Percentiles rank a stretch among this genome's conserved stretches.
phyloP scores from a whole-genome alignment of 2,329 filamentous ascomycete species.

The Stagonosporopsis chrysanthemi region DNA sequence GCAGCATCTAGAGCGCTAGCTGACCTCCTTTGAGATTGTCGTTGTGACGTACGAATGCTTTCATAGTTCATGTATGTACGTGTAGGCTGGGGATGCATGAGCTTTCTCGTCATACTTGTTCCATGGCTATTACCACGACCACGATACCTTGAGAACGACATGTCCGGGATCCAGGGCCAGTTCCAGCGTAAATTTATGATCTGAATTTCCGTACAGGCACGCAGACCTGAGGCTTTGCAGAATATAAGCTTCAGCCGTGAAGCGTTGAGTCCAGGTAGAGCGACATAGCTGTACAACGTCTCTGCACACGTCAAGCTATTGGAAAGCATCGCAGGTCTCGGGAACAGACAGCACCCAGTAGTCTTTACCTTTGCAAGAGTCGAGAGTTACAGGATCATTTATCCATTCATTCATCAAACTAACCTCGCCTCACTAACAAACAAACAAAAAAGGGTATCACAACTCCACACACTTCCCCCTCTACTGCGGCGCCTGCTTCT shows the following conservation, averaged over 20 bases:
- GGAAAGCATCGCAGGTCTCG: too few species aligned
- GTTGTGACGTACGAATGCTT: conserved; percentile 2
- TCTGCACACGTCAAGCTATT: too few species aligned
- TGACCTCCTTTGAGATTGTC: background rate
- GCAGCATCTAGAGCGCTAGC: background rate
- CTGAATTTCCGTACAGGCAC: too few species aligned
- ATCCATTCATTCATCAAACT: background rate
- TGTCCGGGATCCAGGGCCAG: too few species aligned
- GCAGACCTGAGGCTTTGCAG: too few species aligned
- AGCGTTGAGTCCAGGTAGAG: too few species aligned
- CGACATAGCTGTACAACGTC: too few species aligned
- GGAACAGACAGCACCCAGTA: background rate
- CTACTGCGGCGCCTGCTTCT: conserved; percentile 66
- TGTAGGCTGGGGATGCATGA: background rate
- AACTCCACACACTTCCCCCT: background rate
- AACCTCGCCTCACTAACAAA: background rate
- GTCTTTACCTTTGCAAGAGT: background rate
- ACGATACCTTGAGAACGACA: too few species aligned
- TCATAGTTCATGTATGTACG: background rate
- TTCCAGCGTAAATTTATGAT: too few species aligned
- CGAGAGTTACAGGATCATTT: background rate
- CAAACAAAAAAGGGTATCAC: conserved; percentile 11
- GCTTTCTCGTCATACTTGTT: background rate
- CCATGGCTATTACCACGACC: background rate
- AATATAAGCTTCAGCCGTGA: too few species aligned